Base-by-base conservation (phyloP, 2,329 filamentous ascomycete species). In the Fusarium graminum region DNA sequence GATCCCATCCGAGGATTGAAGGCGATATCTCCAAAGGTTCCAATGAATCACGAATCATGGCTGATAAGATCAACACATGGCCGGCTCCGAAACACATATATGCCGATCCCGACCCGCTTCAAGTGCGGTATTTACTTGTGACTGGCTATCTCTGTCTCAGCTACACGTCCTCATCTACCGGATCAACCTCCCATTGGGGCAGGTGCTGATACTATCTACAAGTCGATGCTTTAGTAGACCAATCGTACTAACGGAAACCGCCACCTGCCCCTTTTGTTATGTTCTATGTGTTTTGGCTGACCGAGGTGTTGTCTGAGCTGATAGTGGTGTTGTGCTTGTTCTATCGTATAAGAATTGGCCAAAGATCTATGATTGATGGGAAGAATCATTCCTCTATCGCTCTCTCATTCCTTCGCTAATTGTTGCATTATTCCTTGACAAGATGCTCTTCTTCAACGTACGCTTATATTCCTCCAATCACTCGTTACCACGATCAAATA, bases 381-480 rank as follows among this genome's bases (percentile, higher is more conserved):
- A 11, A 6, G 34, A 36, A 26, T 29, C 39, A n/a, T 22, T 38
- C 26, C 22, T 42, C 17, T 40, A 61, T 17, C 34, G 40, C 36
- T n/a, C 17, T 43, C 25, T 46, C 36, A 32, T 32, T 32, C 34
- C 28, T 46, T 61, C 25, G 6, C 30, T 25, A 4, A 10, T 61
- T 41, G 6, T 40, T 40, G 14, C 17, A 16, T 28, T 12, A 30
- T 2, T 42, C 34, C 26, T 32, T 54, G 28, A 32, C 63, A 71
- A 65, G 43, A 70, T 70, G 68, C 56, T 70, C 46, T 58, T 71
- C 59, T 57, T 65, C 63, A 59, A 70, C 63, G 68, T 70, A 59
- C 4, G 8, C 7, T 6, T 7, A 9, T 17, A 4, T 2, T 7
- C 9, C 3, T 7, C 9, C 16, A 22, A 22, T 8, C 1, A 7